A percentile compares a stretch with the other conserved stretches of the same genome.
Conservation (phyloP, 2,329 filamentous ascomycete species). For the Venturia asperata region DNA sequence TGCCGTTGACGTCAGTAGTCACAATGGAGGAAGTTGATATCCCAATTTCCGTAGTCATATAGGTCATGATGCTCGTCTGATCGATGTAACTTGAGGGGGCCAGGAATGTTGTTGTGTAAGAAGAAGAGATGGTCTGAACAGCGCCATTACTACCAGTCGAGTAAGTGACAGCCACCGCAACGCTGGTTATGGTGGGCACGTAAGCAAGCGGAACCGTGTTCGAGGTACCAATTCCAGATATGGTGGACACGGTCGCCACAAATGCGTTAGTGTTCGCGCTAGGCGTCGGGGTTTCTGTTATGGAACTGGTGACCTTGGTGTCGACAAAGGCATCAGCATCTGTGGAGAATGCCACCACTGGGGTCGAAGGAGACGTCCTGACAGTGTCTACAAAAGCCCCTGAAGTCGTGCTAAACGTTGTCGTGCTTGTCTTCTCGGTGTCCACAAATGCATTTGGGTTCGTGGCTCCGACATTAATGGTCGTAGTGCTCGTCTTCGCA, state of each 20-base stretch:
- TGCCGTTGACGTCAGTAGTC: constrained; percentile 9
- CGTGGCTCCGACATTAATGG: background rate
- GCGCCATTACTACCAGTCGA: background rate
- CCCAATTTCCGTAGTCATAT: background rate
- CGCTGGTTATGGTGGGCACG: constrained; percentile 3
- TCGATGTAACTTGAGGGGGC: background rate
- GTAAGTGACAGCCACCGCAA: background rate
- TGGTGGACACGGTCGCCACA: background rate
- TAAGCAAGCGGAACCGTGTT: background rate
- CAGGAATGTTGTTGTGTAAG: background rate
- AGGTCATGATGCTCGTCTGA: background rate
- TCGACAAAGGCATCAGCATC: background rate
- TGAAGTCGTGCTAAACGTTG: background rate
- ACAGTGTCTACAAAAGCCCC: background rate
- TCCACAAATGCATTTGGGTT: constrained; percentile 2
- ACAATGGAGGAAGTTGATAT: constrained; percentile 1
- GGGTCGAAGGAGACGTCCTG: background rate
- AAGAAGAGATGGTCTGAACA: background rate
- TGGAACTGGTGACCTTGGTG: background rate
- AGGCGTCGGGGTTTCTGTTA: background rate
- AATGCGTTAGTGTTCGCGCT: background rate
- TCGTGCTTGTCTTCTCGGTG: background rate
- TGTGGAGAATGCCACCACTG: background rate
- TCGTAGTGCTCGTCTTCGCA: background rate
- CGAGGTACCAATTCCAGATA: background rate